Base-by-base conservation (phyloP, 305 asterid species). In the Rubia peregrina region DNA sequence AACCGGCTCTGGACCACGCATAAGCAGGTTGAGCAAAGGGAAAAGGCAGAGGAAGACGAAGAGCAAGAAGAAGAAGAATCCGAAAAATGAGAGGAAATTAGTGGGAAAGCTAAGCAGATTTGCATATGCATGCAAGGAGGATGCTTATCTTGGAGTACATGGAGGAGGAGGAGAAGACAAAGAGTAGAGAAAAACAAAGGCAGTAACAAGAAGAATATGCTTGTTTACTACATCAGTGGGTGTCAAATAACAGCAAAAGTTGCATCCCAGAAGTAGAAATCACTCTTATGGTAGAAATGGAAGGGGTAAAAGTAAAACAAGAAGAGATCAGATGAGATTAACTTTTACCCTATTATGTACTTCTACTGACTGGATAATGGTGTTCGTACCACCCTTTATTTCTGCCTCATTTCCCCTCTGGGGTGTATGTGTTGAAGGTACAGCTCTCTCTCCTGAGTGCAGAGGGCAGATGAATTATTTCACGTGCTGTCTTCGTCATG, bases 121-220 rank as follows among this genome's bases (percentile, higher is more conserved):
- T 61, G 80, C 76, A 79, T 74, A 67, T 76, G 79, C 71, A 79
- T 71, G 53, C 63, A 70, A 67, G 78, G 84, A 59, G 94, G 96
- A 44, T 85, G 96, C 70, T 69, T 85, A 70, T 75, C 89, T 62
- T 77, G 78, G 82, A 79, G 63, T 60, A 84, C 86, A 74, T 83
- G 84, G 91, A 74, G 63, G 80, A 83, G 76, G 76, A 82, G 77
- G 70, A 84, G 55, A 76, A 78, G 75, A 16, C 75, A 46, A 16
- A 51, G 57, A 51, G 21, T 2, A 70, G 73, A 79, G 69, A 79
- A 74, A 70, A 71, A 81, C 16, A 75, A 41, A 71, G 33, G 77
- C 76, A 75, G 57, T 40, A 59, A 69, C 26, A 73, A 64, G 60
- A 75, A 59, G 59, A 72, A 61, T 61, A 74, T 77, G 41, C 82